Evolutionary conservation across 768 basidiomycete genomes (phyloP).

Genomic region (Tylopilus sp.): DNA sequence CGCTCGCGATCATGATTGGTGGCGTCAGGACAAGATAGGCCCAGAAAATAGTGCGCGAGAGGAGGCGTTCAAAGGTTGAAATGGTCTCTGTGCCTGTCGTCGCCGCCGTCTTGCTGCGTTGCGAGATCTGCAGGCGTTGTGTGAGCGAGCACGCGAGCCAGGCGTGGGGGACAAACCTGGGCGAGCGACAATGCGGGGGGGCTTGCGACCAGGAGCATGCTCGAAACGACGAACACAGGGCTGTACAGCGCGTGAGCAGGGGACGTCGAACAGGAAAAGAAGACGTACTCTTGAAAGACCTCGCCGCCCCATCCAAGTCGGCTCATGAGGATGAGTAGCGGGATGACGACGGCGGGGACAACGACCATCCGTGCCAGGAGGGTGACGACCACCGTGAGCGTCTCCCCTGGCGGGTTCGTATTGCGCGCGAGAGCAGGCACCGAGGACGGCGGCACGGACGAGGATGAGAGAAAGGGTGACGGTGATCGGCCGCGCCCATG

Average conservation of each 20-base stretch:
- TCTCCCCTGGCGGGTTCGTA: conserved; percentile 56
- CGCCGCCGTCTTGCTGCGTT: conserved; percentile 4
- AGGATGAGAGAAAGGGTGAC: background rate
- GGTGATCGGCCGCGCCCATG: background rate
- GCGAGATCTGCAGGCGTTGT: conserved; percentile 20
- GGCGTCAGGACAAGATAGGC: conserved; percentile 87
- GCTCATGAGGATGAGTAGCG: conserved; percentile 65
- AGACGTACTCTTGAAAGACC: conserved; percentile 74
- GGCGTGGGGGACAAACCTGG: conserved; percentile 33
- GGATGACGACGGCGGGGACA: conserved; percentile 74
- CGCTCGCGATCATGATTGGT: conserved; percentile 73
- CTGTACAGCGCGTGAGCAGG: conserved; percentile 32
- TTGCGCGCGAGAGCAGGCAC: background rate
- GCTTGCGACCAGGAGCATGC: conserved; percentile 76
- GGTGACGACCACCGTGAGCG: conserved; percentile 77
- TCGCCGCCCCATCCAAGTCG: conserved; percentile 37
- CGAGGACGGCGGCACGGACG: background rate
- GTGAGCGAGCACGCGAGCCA: conserved; percentile 20
- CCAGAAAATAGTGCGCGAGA: conserved; percentile 92
- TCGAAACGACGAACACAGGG: conserved; percentile 84
- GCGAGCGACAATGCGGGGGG: conserved; percentile 78
- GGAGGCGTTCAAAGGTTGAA: conserved; percentile 74
- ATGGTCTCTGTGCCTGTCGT: background rate
- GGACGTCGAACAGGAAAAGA: background rate
- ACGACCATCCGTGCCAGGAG: conserved; percentile 86